Conservation (phyloP, 805 yeast genomes). For the Candida orba region DNA sequence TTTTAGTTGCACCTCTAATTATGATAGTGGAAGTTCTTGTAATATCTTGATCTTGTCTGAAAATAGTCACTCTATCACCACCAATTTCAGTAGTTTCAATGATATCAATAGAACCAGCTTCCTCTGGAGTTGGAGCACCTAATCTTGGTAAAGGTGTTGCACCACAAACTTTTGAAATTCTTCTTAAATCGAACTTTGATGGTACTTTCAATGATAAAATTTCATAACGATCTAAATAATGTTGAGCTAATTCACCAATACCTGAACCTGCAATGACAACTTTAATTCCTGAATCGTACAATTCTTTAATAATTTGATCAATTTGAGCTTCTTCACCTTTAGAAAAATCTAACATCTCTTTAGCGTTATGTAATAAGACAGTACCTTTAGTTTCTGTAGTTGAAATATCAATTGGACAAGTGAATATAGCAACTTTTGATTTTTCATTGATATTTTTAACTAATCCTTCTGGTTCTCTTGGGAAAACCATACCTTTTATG, state of each 20-base stretch:
- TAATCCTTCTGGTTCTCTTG: slow-evolving; percentile 93
- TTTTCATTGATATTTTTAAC: slow-evolving; percentile 53
- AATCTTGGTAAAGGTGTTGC: slow-evolving; percentile 92
- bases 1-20: slow-evolving; percentile 94
- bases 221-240: slow-evolving; percentile 81
- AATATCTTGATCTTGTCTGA: slow-evolving; percentile 59
- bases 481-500: slow-evolving; percentile 96
- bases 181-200: slow-evolving; percentile 88
- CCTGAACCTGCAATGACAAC: slow-evolving; percentile 94
- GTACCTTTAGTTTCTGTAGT: slow-evolving; percentile 99
- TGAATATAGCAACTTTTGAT: slow-evolving; percentile 86
- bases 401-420: slow-evolving; percentile 91
- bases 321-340: slow-evolving; percentile 95
- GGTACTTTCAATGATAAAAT: slow-evolving; percentile 85
- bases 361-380: slow-evolving; percentile 88
- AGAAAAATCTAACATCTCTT: slow-evolving; percentile 93
- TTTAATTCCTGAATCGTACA: slow-evolving; percentile 74
- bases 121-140: slow-evolving; percentile 94
- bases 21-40: slow-evolving; percentile 90
- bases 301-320: slow-evolving; percentile 76
- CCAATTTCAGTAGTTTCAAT: slow-evolving; percentile 94
- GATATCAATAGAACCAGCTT: slow-evolving; percentile 79
- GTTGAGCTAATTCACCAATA: slow-evolving; percentile 88
- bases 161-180: slow-evolving; percentile 93
- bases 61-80: slow-evolving; percentile 92